Percentiles rank a stretch among this genome's conserved stretches.
phyloP scores from a whole-genome alignment of 2,329 filamentous ascomycete species.

The Colletotrichum eleusines region DNA sequence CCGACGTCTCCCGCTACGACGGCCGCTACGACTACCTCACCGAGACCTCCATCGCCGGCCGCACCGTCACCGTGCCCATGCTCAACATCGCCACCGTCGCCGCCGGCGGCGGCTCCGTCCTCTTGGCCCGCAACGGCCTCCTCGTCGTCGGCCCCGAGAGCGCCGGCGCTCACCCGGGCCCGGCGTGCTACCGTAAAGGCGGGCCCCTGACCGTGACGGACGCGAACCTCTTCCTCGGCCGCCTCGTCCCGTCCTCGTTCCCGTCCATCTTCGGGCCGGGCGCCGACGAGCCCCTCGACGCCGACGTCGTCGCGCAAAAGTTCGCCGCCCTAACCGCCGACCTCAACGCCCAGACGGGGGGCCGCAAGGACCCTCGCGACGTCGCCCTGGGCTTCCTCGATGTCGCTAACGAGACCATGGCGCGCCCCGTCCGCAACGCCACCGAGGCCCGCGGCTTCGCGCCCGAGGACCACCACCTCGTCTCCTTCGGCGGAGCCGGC shows the following conservation, averaged over 20 bases:
- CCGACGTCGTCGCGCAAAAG: conserved; percentile 53
- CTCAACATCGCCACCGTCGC: conserved; percentile 81
- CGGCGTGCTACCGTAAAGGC: conserved; percentile 77
- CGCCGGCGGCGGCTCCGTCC: conserved; percentile 61
- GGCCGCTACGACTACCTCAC: conserved; percentile 80
- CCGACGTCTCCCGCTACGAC: conserved; percentile 77
- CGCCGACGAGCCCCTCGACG: conserved; percentile 67
- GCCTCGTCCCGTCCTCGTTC: conserved; percentile 71
- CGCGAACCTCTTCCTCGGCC: conserved; percentile 76
- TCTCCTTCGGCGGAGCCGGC: conserved; percentile 76
- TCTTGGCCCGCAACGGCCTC: conserved; percentile 77
- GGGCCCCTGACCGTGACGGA: conserved; percentile 80
- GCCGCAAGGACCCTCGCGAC: conserved; percentile 47
- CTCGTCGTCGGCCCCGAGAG: conserved; percentile 80
- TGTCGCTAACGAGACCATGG: conserved; percentile 83
- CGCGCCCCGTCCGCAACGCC: conserved; percentile 78
- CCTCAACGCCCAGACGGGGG: conserved; percentile 53
- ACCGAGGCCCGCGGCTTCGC: conserved; percentile 69
- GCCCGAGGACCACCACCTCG: conserved; percentile 49
- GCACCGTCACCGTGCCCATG: conserved; percentile 78
- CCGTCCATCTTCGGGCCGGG: conserved; percentile 78
- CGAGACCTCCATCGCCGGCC: conserved; percentile 77
- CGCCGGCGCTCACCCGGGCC: conserved; percentile 78
- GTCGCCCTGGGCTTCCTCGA: conserved; percentile 78
- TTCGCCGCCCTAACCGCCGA: conserved; percentile 56